phyloP scores from a whole-genome alignment of 331 rosid genomes.

The Spiraea crenata region DNA sequence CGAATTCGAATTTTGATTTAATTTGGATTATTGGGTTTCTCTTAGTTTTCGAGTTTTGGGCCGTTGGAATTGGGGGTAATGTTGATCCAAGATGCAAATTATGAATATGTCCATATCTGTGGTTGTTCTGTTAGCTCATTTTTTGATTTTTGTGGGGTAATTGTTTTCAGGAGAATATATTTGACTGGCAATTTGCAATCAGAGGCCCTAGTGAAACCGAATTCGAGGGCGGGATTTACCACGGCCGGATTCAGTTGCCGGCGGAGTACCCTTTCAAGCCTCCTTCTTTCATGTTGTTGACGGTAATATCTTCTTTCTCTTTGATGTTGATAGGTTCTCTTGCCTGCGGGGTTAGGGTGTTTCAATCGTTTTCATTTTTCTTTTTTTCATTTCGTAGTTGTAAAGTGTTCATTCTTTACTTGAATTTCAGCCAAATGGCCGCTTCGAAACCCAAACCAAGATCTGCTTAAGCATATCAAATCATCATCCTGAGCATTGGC shows the following conservation, averaged over 20 bases:
- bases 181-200: constrained; percentile 99
- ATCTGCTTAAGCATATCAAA: constrained; percentile 96
- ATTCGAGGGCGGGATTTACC: constrained; percentile 97
- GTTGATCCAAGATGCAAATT: not conserved
- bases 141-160: not conserved
- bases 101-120: not conserved
- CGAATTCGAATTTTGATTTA: not conserved
- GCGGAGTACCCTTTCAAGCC: constrained; percentile 96
- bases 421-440: constrained; percentile 78
- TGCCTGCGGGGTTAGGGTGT: not conserved
- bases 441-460: constrained; percentile 92
- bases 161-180: constrained; percentile 79
- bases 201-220: constrained; percentile 78
- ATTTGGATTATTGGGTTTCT: constrained; percentile 1
- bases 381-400: not conserved
- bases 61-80: not conserved
- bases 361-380: too few species aligned
- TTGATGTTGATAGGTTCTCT: not conserved
- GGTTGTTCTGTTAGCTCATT: not conserved
- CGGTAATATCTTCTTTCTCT: constrained; percentile 46
- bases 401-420: constrained; percentile 23
- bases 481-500: constrained; percentile 99
- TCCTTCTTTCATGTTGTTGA: constrained; percentile 85
- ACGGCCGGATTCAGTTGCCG: constrained; percentile 92
- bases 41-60: not conserved